These are phyloP conservation scores for Globisporangium iwayamae DNA, from an alignment of 352 stramenopile species.

Conservation along the genomic window DNA sequence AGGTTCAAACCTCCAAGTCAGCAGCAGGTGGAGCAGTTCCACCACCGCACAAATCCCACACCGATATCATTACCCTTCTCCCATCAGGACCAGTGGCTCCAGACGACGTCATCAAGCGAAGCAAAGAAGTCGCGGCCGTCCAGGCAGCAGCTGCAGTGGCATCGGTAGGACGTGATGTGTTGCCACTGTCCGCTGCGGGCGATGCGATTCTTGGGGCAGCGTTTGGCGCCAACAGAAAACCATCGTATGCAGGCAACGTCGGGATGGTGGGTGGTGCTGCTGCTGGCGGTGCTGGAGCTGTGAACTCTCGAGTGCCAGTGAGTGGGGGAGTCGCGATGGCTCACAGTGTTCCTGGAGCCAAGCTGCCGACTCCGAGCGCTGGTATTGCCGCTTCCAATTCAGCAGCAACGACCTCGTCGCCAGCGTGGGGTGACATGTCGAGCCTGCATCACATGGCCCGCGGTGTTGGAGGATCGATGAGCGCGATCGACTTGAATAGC, in stretches of 20 bases:
- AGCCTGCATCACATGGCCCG: slow-evolving; percentile 31
- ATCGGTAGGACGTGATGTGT: slow-evolving; percentile 43
- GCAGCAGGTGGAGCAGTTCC: slow-evolving; percentile 26
- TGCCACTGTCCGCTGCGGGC: slow-evolving; percentile 40
- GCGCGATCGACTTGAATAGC: slow-evolving; percentile 21
- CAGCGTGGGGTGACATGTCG: slow-evolving; percentile 26
- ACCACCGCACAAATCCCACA: slow-evolving; percentile 72
- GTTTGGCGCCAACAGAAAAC: slow-evolving; percentile 43
- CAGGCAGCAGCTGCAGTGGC: slow-evolving; percentile 69
- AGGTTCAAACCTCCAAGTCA: slow-evolving; percentile 16
- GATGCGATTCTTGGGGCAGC: slow-evolving; percentile 50
- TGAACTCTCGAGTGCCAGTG: slow-evolving; percentile 7
- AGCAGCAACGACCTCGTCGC: slow-evolving; percentile 8
- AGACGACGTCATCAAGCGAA: slow-evolving; percentile 86
- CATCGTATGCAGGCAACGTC: slow-evolving; percentile 26
- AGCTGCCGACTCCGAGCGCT: slow-evolving; percentile 8
- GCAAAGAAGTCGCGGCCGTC: slow-evolving; percentile 75
- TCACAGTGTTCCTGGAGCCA: slow-evolving; percentile 8
- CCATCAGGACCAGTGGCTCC: slow-evolving; percentile 46
- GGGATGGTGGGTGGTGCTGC: slow-evolving; percentile 9
- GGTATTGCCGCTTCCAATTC: slow-evolving; percentile 10
- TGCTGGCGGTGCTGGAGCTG: not conserved
- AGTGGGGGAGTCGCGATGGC: slow-evolving; percentile 9
- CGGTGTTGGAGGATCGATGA: slow-evolving; percentile 21
- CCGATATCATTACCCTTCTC: slow-evolving; percentile 67